Evolutionary conservation across 2,329 filamentous ascomycete genomes (phyloP), one percentile per base, ranked within the genome.

Genomic region (Penicillium sp.): DNA sequence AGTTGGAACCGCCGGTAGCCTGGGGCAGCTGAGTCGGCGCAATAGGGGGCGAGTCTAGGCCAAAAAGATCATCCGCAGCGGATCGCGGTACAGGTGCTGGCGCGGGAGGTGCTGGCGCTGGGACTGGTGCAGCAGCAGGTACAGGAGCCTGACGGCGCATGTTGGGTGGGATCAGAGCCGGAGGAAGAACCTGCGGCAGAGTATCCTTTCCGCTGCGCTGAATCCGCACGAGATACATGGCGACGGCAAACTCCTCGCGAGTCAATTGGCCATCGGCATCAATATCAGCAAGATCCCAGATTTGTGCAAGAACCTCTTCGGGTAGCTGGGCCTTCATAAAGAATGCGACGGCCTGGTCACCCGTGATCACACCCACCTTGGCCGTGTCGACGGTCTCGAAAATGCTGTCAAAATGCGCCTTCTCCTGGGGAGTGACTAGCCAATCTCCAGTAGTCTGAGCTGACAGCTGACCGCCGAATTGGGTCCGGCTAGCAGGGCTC

Each of bases 221-320:
- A 69, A 95, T 89, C 55, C 92, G 84, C 63, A 99, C 96, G 45
- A 99, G 79, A 68, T 95, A 95, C 92, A 99, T 96, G 47, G 94
- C 92, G 42, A 99, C 91, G 0, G 94, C 91, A 68, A 99, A 99
- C 63, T 96, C 92, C 61, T 99, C 94, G 62, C 84, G 85, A 42
- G 82, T 91, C 50, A 99, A 77, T 51, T 88, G 86, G 10, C 94
- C 94, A 61, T 92, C 88, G 7, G 90, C 94, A 66, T 90, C 90
- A 72, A 96, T 90, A 72, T 99, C 94, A 13, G 94, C 88, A 27
- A 99, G 82, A 69, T 99, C 94, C 94, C 94, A 99, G 57, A 99
- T 95, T 63, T 95, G 89, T 27, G 94, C 94, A 47, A 99, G 78
- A 9, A 84, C 84, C 64, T 96, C 92, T 68, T 97, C 92, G 0